phyloP scores from a whole-genome alignment of 495 filamentous ascomycete genomes.

The Trichocladium uniseriatum region DNA sequence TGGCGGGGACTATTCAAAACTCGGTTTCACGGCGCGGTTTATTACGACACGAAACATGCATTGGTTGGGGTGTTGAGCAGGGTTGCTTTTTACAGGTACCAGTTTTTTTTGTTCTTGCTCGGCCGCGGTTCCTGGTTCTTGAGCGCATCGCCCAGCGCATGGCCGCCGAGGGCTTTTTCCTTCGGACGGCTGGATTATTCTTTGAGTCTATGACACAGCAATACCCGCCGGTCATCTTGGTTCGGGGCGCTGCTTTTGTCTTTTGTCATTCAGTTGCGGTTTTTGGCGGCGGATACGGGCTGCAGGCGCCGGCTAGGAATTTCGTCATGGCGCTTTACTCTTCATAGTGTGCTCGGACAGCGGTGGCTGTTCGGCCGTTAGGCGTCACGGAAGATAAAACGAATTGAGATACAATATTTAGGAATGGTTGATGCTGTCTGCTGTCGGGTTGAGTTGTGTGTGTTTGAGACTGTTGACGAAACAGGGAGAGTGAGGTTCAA shows the following conservation, averaged over 20 bases:
- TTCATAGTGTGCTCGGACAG: neutral
- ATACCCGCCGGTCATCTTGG: slow-evolving; percentile 8
- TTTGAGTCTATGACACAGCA: slow-evolving; percentile 4
- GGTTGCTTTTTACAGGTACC: slow-evolving; percentile 12
- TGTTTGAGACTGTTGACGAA: no score
- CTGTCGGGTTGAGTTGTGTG: no score
- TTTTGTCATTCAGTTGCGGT: neutral
- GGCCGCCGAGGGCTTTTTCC: neutral
- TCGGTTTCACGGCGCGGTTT: slow-evolving; percentile 7
- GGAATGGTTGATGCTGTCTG: no score
- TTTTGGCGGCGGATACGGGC: neutral
- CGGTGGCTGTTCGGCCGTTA: neutral
- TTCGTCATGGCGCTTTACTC: neutral
- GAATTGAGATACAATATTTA: no score
- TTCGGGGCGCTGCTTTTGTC: neutral
- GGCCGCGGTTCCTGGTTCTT: slow-evolving; percentile 1
- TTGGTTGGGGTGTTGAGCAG: slow-evolving; percentile 24
- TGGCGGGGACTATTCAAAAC: neutral
- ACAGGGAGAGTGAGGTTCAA: no score
- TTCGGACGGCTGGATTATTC: neutral
- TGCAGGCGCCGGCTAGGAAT: neutral
- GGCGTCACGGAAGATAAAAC: neutral
- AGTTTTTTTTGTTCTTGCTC: neutral
- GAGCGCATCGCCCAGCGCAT: neutral
- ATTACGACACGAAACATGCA: slow-evolving; percentile 26